Conservation (phyloP, 1,139 yeast species). For the Yamadazyma triangularis region DNA sequence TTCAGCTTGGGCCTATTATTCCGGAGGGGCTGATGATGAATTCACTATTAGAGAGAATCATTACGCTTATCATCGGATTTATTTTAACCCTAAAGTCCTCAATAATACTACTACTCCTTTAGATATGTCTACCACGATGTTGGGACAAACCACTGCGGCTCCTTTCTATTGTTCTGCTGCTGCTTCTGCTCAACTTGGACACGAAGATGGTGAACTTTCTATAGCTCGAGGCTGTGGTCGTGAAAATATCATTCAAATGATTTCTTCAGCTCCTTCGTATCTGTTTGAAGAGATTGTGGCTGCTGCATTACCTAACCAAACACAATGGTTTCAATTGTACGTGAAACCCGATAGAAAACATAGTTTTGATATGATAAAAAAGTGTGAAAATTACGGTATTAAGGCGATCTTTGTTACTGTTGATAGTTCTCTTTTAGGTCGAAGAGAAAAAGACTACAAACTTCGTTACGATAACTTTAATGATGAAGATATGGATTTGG, state of each 20-base stretch:
- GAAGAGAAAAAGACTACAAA: constrained; percentile 22
- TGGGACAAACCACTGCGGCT: constrained; percentile 45
- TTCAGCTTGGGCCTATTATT: constrained; percentile 81
- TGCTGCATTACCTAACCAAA: constrained; percentile 13
- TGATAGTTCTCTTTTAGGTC: constrained; percentile 22
- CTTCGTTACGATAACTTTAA: constrained; percentile 12
- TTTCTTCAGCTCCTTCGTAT: constrained; percentile 52
- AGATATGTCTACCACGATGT: constrained; percentile 48
- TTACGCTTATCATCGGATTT: constrained; percentile 72
- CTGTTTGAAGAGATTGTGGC: constrained; percentile 53
- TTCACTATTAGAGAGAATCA: constrained; percentile 80
- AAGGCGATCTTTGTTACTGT: constrained; percentile 25
- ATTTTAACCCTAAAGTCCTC: constrained; percentile 71
- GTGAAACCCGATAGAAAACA: constrained; percentile 31
- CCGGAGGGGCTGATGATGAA: constrained; percentile 88
- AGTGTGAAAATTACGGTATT: constrained; percentile 18
- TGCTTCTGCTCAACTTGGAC: constrained; percentile 53
- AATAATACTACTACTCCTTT: constrained; percentile 50
- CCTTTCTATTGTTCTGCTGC: constrained; percentile 60
- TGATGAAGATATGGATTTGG: constrained; percentile 8
- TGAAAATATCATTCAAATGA: constrained; percentile 50
- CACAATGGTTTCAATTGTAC: constrained; percentile 46
- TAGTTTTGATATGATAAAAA: constrained; percentile 15
- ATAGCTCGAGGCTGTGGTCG: constrained; percentile 46
- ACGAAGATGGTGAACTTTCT: constrained; percentile 51